phyloP scores from a whole-genome alignment of 2,329 filamentous ascomycete species.

The Coleophoma eucalyptorum region DNA sequence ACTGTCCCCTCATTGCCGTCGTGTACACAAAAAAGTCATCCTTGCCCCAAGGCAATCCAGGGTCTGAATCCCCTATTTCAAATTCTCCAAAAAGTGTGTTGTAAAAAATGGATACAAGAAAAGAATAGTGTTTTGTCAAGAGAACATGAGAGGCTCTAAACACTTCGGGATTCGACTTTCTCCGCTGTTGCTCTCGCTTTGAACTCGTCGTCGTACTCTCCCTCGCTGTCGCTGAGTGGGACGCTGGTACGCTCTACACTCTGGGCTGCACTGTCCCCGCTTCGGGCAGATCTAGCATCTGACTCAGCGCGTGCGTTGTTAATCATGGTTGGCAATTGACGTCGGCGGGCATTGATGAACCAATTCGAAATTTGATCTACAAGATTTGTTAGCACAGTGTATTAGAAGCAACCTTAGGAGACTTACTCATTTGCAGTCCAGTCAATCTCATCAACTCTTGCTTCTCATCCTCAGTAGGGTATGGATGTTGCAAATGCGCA shows the following conservation, averaged over 20 bases:
- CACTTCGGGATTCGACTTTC: not conserved
- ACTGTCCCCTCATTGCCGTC: no score
- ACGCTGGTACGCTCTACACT: slow-evolving; percentile 1
- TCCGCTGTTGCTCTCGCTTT: not conserved
- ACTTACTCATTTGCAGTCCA: slow-evolving; percentile 73
- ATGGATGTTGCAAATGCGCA: slow-evolving; percentile 74
- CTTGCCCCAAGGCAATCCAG: no score
- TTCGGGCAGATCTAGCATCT: slow-evolving; percentile 14
- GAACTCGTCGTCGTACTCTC: slow-evolving; percentile 29
- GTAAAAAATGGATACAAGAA: no score
- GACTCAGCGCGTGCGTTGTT: slow-evolving; percentile 35
- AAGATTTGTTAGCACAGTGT: not conserved
- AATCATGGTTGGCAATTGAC: slow-evolving; percentile 58
- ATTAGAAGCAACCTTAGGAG: slow-evolving; percentile 3
- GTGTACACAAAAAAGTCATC: no score
- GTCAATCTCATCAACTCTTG: slow-evolving; percentile 75
- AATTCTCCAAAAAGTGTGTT: no score
- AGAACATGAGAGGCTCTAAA: not conserved
- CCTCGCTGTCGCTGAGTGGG: slow-evolving; percentile 11
- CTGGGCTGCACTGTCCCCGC: slow-evolving; percentile 21
- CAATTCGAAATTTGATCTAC: slow-evolving; percentile 72
- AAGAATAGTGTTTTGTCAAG: no score
- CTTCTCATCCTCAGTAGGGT: slow-evolving; percentile 86
- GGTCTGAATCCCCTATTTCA: no score
- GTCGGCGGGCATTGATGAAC: slow-evolving; percentile 75